Conservation (phyloP, 1,284 basidiomycete species). For the Leccinum subfulvum region DNA sequence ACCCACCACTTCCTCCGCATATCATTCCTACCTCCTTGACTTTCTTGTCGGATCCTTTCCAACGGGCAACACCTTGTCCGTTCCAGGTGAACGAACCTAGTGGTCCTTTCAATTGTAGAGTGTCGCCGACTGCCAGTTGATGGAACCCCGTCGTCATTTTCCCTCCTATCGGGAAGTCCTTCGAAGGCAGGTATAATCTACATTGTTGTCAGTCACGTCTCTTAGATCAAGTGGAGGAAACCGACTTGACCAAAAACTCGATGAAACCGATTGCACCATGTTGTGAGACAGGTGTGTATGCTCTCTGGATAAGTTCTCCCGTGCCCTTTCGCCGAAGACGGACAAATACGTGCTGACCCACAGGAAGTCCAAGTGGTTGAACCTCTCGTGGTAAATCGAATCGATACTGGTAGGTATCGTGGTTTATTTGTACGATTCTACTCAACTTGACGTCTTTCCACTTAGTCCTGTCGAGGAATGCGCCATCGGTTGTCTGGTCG, state of each 20-base stretch:
- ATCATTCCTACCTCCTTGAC: conserved; percentile 55
- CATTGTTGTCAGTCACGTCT: neutral
- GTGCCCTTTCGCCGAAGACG: conserved; percentile 43
- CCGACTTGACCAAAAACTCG: conserved; percentile 57
- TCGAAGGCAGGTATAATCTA: conserved; percentile 47
- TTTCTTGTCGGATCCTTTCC: conserved; percentile 39
- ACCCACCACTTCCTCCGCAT: conserved; percentile 54
- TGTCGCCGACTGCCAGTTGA: conserved; percentile 48
- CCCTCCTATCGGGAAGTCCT: conserved; percentile 46
- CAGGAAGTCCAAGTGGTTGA: conserved; percentile 56
- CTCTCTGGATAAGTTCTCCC: conserved; percentile 54
- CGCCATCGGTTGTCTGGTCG: conserved; percentile 17
- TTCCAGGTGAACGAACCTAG: conserved; percentile 60
- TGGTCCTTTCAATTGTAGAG: conserved; percentile 64
- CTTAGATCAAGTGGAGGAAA: neutral
- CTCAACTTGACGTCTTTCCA: conserved; percentile 54
- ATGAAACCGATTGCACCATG: conserved; percentile 46
- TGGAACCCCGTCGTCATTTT: conserved; percentile 58
- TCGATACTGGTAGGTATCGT: conserved; percentile 53
- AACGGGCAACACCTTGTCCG: conserved; percentile 37
- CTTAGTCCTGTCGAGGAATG: conserved; percentile 49
- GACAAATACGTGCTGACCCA: conserved; percentile 64
- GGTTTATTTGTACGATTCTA: conserved; percentile 41
- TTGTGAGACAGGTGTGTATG: conserved; percentile 62
- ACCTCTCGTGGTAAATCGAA: conserved; percentile 48